These are phyloP conservation scores for Pichia membranifaciens DNA, from an alignment of 805 yeast genomes.

Conservation along the genomic window DNA sequence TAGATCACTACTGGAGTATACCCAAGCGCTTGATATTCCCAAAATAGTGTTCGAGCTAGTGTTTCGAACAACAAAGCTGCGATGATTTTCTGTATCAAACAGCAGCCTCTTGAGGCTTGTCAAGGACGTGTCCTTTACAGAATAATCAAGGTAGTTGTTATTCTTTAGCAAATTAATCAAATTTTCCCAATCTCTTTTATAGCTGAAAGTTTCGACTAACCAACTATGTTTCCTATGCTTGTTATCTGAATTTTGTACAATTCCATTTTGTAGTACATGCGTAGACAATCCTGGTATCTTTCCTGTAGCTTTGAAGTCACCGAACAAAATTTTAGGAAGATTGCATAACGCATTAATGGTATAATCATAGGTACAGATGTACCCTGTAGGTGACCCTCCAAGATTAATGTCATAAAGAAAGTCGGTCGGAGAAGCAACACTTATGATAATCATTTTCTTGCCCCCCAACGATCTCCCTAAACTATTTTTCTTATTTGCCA, in stretches of 20 bases:
- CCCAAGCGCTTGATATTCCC: conserved; percentile 54
- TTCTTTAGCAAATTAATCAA: conserved; percentile 40
- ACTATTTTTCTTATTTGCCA: conserved; percentile 23
- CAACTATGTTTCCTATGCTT: conserved; percentile 29
- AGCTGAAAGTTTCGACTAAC: conserved; percentile 53
- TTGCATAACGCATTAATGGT: conserved; percentile 46
- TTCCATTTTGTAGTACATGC: background rate
- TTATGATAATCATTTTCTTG: conserved; percentile 53
- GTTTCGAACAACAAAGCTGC: conserved; percentile 53
- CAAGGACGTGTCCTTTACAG: conserved; percentile 19
- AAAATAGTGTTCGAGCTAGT: conserved; percentile 49
- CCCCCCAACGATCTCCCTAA: conserved; percentile 29
- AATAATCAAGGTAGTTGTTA: conserved; percentile 22
- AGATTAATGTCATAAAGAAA: conserved; percentile 48
- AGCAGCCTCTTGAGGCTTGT: conserved; percentile 10
- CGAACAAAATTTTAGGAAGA: conserved; percentile 48
- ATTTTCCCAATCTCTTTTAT: conserved; percentile 49
- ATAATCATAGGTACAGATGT: conserved; percentile 57
- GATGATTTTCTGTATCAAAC: conserved; percentile 29
- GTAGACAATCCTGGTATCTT: conserved; percentile 47
- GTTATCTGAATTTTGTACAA: background rate
- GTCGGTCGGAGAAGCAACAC: conserved; percentile 48
- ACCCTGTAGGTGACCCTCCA: conserved; percentile 44
- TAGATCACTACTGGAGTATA: conserved; percentile 26
- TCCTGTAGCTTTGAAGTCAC: conserved; percentile 46